Evolutionary conservation across 148 eudicot genomes (phyloP), one percentile per base, ranked within the genome.

Genomic region (Cornus controversa): DNA sequence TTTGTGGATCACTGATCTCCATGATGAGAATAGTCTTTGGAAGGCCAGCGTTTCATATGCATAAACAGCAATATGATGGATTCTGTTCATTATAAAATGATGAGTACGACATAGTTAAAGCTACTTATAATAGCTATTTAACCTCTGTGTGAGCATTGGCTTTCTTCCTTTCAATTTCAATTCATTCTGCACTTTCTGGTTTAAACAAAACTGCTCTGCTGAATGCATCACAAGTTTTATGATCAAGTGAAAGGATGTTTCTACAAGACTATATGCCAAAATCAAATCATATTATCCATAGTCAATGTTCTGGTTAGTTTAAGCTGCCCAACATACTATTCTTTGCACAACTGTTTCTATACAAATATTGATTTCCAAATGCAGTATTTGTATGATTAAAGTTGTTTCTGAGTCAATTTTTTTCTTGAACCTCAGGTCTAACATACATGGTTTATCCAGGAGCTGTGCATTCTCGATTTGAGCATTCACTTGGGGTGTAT

Each of bases 381-480:
- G 24, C 40, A 42, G 23, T 54, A 36, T 16, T 73, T 58, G 54
- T 29, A 23, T 22, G 29, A 47, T 80, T 36, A 68, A 40, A 28
- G 68, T 36, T 64, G 75, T 80, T 53, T 53, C 66, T 66, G 58
- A 69, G 8, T 26, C 67, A 20, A 10, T 45, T 70, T 68, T 68
- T 57, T 31, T 65, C 23, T 73, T 8, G 25, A 68, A 25, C 64
- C 77, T 77, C 86, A 89, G 92, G 91, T 26, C 79, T 83, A 42
- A 77, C 90, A 67, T 34, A 82, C 76, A 75, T 85, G 90, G 94
- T 91, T 66, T 91, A 85, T 75, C 94, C 92, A 4, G 92, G 94
- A 77, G 94, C 92, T 31, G 89, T 91, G 13, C 94, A 91, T 82
- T 89, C 92, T 63, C 83, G 92, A 76, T 91, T 91, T 82, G 94